These are phyloP conservation scores for Phytophthora sansomeana DNA, from an alignment of 352 stramenopile species.

Conservation along the genomic window DNA sequence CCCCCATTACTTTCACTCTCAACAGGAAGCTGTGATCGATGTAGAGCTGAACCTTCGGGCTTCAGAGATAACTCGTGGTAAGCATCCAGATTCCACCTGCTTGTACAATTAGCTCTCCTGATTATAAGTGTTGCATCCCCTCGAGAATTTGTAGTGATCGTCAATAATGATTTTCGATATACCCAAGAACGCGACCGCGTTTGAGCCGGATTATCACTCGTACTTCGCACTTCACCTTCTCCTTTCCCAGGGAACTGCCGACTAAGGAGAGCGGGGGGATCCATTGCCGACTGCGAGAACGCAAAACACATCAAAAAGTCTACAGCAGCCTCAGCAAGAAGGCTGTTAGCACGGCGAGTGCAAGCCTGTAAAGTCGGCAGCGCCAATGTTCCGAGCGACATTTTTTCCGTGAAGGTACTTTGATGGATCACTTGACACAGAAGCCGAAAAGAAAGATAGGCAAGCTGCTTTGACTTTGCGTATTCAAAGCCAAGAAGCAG, in stretches of 20 bases:
- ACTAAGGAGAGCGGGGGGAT: constrained; percentile 46
- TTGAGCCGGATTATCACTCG: constrained; percentile 8
- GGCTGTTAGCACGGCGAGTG: constrained; percentile 41
- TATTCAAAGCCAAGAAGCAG: constrained; percentile 69
- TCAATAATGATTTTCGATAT: constrained; percentile 64
- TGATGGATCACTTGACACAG: constrained; percentile 71
- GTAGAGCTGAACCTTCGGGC: neutral
- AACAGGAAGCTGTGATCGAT: neutral
- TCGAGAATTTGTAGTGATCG: constrained; percentile 45
- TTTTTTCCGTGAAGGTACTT: constrained; percentile 48
- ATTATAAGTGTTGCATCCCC: constrained; percentile 51
- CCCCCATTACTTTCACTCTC: neutral
- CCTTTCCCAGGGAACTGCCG: constrained; percentile 5
- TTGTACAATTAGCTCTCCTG: constrained; percentile 62
- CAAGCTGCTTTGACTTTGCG: constrained; percentile 60
- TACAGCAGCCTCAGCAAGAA: constrained; percentile 71
- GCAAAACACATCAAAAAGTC: constrained; percentile 86
- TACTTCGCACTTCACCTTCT: constrained; percentile 17
- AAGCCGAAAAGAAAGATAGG: constrained; percentile 72
- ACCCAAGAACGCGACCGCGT: constrained; percentile 50
- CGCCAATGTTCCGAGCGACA: constrained; percentile 51
- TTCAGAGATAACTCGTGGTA: constrained; percentile 33
- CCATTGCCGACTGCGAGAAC: constrained; percentile 56
- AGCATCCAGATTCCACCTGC: constrained; percentile 50
- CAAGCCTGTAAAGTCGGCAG: constrained; percentile 66